Conservation (phyloP, 495 filamentous ascomycete genomes). For the Usnea hakonensis region DNA sequence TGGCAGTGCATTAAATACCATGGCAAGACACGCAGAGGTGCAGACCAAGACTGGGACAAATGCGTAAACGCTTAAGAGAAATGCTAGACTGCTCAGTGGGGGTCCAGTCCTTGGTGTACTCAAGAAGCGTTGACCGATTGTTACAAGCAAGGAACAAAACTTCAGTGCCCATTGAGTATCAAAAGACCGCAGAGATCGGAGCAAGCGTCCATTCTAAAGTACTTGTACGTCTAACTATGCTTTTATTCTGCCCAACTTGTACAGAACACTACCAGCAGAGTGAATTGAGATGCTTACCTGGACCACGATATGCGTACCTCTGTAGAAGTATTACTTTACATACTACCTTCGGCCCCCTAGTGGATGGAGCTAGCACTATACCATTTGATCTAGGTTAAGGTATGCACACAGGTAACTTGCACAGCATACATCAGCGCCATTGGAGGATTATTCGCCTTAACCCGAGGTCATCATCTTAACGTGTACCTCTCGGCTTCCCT, state of each 20-base stretch:
- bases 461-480: constrained; percentile 10
- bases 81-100: background rate
- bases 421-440: background rate
- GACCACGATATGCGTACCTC: background rate
- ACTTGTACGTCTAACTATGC: constrained; percentile 10
- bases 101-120: background rate
- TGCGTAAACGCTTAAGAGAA: constrained; percentile 10
- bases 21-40: constrained; percentile 61
- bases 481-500: constrained; percentile 31
- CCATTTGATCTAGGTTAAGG: background rate
- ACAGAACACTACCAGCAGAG: background rate
- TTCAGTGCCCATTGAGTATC: background rate
- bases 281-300: background rate
- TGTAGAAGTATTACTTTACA: background rate
- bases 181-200: background rate
- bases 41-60: constrained; percentile 16
- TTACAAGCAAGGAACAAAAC: background rate
- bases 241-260: constrained; percentile 4
- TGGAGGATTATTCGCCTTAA: background rate
- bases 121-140: background rate
- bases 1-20: constrained; percentile 93
- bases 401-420: background rate
- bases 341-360: background rate
- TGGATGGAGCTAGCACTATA: background rate
- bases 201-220: constrained; percentile 1